Evolutionary conservation across 2,329 filamentous ascomycete species (phyloP).

Genomic region (Epichloe festucae): DNA sequence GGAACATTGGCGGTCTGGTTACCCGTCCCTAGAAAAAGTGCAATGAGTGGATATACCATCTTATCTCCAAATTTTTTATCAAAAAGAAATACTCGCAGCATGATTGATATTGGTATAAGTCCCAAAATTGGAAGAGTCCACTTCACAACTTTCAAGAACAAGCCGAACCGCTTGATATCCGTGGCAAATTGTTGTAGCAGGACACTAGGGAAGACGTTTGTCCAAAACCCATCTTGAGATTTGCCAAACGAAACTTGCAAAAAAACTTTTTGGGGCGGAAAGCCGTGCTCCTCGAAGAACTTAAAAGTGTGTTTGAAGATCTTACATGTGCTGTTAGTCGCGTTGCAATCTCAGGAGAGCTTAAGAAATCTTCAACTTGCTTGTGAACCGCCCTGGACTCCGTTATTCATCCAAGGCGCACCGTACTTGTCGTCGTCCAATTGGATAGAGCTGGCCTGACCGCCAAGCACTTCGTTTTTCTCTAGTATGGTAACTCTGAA

Average conservation of each 20-base stretch:
- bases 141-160: slow-evolving; percentile 43
- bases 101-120: slow-evolving; percentile 47
- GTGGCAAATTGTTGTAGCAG: slow-evolving; percentile 40
- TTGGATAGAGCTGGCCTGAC: slow-evolving; percentile 47
- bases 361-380: slow-evolving; percentile 9
- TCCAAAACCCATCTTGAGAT: slow-evolving; percentile 47
- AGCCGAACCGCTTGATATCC: slow-evolving; percentile 43
- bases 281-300: slow-evolving; percentile 46
- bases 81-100: slow-evolving; percentile 57
- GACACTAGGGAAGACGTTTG: slow-evolving; percentile 49
- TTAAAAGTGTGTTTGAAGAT: slow-evolving; percentile 57
- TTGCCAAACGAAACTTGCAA: slow-evolving; percentile 53
- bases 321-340: slow-evolving; percentile 16
- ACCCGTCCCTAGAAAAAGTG: slow-evolving; percentile 60
- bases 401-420: slow-evolving; percentile 48
- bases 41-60: slow-evolving; percentile 58
- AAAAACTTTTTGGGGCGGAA: slow-evolving; percentile 42
- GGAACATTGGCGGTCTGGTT: slow-evolving; percentile 64
- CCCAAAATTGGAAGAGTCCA: slow-evolving; percentile 48
- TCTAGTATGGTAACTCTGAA: slow-evolving; percentile 55
- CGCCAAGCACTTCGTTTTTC: slow-evolving; percentile 42
- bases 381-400: slow-evolving; percentile 45
- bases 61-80: slow-evolving; percentile 57
- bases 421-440: slow-evolving; percentile 43
- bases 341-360: not conserved